Conservation (phyloP, 257 asterid genomes). For the Plantago ovata region DNA sequence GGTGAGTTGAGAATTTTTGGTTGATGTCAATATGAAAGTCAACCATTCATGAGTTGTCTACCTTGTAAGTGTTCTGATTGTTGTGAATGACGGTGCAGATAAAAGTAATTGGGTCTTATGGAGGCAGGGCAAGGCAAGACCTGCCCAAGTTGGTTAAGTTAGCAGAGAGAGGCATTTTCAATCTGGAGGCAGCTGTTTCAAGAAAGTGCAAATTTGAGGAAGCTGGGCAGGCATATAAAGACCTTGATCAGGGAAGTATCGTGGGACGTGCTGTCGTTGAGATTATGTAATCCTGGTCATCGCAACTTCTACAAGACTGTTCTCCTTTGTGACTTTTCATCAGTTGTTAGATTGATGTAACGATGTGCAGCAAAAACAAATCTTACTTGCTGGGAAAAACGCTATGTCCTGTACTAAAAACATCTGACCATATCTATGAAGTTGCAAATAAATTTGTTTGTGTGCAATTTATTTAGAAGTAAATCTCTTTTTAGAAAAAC, state of each 20-base stretch:
- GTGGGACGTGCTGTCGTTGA: slow-evolving; percentile 86
- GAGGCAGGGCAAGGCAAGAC: slow-evolving; percentile 94
- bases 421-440: background rate
- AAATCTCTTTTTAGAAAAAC: background rate
- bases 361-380: slow-evolving; percentile 8
- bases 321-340: background rate
- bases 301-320: background rate
- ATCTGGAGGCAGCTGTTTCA: slow-evolving; percentile 80
- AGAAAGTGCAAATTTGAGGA: slow-evolving; percentile 70
- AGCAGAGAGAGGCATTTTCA: slow-evolving; percentile 81
- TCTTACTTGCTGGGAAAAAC: background rate
- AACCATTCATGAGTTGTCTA: too few species aligned
- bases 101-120: slow-evolving; percentile 89
- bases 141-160: slow-evolving; percentile 84
- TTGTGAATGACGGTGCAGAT: slow-evolving; percentile 44
- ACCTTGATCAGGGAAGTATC: slow-evolving; percentile 71
- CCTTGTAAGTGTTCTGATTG: background rate
- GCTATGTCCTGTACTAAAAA: slow-evolving; percentile 12
- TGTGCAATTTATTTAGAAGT: background rate
- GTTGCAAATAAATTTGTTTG: background rate
- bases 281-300: slow-evolving; percentile 52
- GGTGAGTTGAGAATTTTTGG: too few species aligned
- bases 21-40: too few species aligned
- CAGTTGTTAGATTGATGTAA: background rate
- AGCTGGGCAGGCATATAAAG: slow-evolving; percentile 50